These are phyloP conservation scores for Collariella sp. DNA, from an alignment of 495 filamentous ascomycete genomes.

Conservation along the genomic window DNA sequence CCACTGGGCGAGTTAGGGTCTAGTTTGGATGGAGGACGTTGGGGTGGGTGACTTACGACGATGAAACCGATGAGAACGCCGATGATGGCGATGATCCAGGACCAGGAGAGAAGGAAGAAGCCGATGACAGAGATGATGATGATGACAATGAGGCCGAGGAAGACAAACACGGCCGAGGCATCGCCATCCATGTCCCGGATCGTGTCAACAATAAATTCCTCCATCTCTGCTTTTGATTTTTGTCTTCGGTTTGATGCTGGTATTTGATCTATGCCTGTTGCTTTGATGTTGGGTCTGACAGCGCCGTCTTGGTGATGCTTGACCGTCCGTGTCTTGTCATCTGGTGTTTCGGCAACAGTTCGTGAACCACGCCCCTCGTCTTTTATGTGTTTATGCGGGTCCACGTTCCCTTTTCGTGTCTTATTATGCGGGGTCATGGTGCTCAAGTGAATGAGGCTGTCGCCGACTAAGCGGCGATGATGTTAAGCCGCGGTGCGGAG, in stretches of 20 bases:
- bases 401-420: background rate
- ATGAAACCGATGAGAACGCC: conserved; percentile 12
- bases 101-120: conserved; percentile 15
- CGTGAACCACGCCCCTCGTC: background rate
- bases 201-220: background rate
- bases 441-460: background rate
- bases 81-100: conserved; percentile 12
- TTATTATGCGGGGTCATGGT: conserved; percentile 2
- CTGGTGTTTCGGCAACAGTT: background rate
- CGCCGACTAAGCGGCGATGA: conserved; percentile 2
- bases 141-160: conserved; percentile 4
- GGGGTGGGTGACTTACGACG: conserved; percentile 15
- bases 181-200: conserved; percentile 1
- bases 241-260: background rate
- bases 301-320: background rate
- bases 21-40: background rate
- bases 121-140: background rate
- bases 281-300: background rate
- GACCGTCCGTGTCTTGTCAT: conserved; percentile 7
- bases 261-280: background rate
- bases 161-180: conserved; percentile 11
- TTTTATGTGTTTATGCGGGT: background rate
- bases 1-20: conserved; percentile 15
- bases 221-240: background rate
- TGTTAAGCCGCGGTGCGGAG: background rate